Conservation (phyloP, 139 green algal genomes). For the Pleodorina starrii region DNA sequence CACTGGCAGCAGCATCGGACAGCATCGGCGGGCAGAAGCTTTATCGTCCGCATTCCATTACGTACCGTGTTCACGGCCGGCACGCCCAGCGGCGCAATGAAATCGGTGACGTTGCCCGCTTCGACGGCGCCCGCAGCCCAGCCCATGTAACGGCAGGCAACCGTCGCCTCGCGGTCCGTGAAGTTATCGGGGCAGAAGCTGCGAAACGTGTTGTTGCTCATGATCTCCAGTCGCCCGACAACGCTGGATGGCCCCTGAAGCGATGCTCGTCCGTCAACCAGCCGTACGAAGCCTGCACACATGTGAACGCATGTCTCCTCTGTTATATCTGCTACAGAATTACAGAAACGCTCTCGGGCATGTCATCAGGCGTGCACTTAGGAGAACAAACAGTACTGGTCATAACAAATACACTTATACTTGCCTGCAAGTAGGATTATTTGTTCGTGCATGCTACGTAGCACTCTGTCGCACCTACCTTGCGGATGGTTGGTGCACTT, state of each 20-base stretch:
- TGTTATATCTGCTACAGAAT: no score
- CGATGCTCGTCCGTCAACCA: neutral
- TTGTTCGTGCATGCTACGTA: neutral
- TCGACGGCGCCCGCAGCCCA: neutral
- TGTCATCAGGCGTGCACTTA: no score
- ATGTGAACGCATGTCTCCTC: no score
- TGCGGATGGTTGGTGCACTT: constrained; percentile 3
- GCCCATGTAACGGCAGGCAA: neutral
- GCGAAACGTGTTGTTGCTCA: neutral
- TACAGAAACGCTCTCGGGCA: neutral
- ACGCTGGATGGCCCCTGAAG: neutral
- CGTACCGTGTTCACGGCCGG: neutral
- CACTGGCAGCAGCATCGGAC: no score
- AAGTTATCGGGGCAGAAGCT: constrained; percentile 5
- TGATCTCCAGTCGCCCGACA: neutral
- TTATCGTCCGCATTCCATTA: neutral
- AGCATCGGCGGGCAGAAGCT: no score
- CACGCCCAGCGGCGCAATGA: neutral
- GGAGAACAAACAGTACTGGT: no score
- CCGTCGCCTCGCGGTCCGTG: neutral
- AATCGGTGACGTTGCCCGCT: neutral
- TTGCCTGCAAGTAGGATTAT: neutral
- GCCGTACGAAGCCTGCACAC: neutral
- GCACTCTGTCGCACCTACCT: neutral
- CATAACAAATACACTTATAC: neutral